Evolutionary conservation across 176 grass and related monocot genomes (phyloP).

Genomic region (Carex kokanica): DNA sequence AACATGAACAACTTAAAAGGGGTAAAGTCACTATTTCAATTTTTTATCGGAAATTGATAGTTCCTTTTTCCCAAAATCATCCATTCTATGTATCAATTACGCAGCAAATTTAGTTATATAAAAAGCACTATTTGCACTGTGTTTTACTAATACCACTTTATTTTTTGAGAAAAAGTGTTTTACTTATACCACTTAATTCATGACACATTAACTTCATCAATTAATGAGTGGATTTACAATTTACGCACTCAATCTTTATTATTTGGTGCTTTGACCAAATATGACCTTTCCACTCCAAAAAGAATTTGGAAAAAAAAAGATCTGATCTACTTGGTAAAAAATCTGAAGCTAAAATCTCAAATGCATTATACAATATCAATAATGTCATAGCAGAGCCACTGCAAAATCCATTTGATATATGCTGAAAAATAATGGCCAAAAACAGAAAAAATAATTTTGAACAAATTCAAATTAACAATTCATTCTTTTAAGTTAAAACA

Average conservation of each 20-base stretch:
- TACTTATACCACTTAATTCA: neutral
- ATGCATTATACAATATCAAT: neutral
- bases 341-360: neutral
- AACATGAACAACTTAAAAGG: neutral
- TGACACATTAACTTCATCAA: neutral
- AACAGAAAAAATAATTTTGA: neutral
- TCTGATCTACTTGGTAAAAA: neutral
- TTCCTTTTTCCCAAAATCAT: neutral
- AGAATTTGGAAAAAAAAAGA: neutral
- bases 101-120: neutral
- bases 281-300: neutral
- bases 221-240: conserved; percentile 1
- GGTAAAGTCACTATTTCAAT: neutral
- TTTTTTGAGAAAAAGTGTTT: neutral
- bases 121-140: neutral
- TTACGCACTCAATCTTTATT: neutral
- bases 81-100: neutral
- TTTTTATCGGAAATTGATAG: neutral
- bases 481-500: neutral
- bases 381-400: neutral
- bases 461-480: neutral
- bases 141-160: neutral
- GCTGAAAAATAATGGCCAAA: neutral
- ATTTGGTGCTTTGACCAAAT: neutral
- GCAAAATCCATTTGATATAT: neutral